phyloP scores from a whole-genome alignment of 148 eudicot genomes.

The Amaranthus hypochondriacus region DNA sequence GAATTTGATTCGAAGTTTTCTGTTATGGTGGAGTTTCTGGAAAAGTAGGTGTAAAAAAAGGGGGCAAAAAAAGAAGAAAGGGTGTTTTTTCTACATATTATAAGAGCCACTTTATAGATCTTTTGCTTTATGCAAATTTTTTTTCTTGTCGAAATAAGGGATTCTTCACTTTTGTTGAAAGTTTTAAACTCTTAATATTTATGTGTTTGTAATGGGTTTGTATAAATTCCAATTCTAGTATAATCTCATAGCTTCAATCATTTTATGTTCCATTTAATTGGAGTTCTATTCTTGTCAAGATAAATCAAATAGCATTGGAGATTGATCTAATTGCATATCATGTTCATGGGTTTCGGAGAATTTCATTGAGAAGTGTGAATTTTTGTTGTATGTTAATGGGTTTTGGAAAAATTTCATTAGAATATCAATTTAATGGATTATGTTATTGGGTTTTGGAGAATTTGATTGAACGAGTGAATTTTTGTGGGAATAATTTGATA shows the following conservation, averaged over 20 bases:
- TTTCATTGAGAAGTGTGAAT: too few relatives aligned
- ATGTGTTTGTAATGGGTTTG: neutral
- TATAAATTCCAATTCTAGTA: constrained; percentile 5
- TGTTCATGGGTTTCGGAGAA: neutral
- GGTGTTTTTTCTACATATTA: neutral
- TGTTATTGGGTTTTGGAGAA: neutral
- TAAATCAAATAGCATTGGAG: neutral
- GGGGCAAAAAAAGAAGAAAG: neutral
- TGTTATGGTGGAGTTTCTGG: constrained; percentile 2
- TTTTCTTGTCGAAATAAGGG: constrained; percentile 19
- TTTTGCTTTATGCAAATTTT: constrained; percentile 21
- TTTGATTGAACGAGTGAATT: neutral
- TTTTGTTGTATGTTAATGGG: too few relatives aligned
- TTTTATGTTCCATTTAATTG: neutral
- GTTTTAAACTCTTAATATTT: neutral
- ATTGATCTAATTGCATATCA: constrained; percentile 6
- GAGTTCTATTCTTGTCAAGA: constrained; percentile 2
- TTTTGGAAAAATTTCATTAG: too few relatives aligned
- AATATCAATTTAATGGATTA: too few relatives aligned
- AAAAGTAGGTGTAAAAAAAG: constrained; percentile 12
- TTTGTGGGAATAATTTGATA: neutral
- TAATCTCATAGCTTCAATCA: neutral
- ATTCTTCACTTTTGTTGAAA: constrained; percentile 18
- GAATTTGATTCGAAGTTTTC: neutral
- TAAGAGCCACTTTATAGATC: constrained; percentile 13